Base-by-base conservation (phyloP, 2,329 filamentous ascomycete species). In the Aspergillus luchuensis region DNA sequence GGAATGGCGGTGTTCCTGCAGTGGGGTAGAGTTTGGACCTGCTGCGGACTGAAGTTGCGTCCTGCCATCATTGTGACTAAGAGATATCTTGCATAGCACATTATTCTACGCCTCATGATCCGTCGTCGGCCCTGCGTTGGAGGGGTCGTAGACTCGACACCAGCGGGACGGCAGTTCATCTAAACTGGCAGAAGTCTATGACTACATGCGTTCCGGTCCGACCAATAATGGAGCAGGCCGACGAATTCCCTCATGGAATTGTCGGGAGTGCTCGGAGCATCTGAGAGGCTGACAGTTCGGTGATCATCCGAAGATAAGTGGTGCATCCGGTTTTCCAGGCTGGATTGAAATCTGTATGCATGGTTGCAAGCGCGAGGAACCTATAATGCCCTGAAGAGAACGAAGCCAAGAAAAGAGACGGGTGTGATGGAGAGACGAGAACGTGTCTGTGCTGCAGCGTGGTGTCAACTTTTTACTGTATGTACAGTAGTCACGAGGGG, bases 1-100 rank as follows among this genome's bases (percentile, higher is more conserved):
- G 59, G 59, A 63, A 56, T 65, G 62, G 66, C 63, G 63, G 63
- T 66, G 63, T 68, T 67, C 66, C 66, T 67, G 66, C 66, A 64
- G 61, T 65, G 25, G 33, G 41, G 47, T 56, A 53, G 58, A 55
- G 48, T 55, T 45, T 36, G 41, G 52, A 48, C 39, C 53, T 57
- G 51, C 57, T 56, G 57, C 48, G 53, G 25, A 41, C 43, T 39
- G 51, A 41, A 39, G 48, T 21, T 28, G 25, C 23, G 41, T 47
- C 8, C 25, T 7, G 39, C 11, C 15, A 38, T 6, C 25, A 21
- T 43, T 48, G 41, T 30, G 50, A 48, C 23, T 52, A 60, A 63
- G 57, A 39, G 10, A 45, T 54, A 54, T 57, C 58, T 59, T 39
- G 60, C 54, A 60, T 54, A 15, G 28, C 39, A 38, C 19, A 36